These are phyloP conservation scores for Saussurea involucrata DNA, from an alignment of 129 eudicot species.

Conservation along the genomic window DNA sequence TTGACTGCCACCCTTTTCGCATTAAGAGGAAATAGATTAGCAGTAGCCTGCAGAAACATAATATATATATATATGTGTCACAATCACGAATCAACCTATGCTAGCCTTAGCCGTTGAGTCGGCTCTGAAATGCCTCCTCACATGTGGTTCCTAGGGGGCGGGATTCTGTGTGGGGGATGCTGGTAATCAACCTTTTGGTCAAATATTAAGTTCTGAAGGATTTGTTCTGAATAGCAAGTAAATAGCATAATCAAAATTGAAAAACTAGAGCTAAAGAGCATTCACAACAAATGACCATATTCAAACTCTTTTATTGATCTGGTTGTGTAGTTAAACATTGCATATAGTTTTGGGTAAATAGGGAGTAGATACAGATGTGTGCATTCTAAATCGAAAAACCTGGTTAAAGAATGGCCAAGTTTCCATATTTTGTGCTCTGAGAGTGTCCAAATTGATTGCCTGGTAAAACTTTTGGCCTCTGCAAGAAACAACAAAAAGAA, in stretches of 20 bases:
- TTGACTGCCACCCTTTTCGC: constrained; percentile 79
- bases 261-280: neutral
- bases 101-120: too few relatives aligned
- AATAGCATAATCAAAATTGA: neutral
- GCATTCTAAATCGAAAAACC: constrained; percentile 30
- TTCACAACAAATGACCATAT: neutral
- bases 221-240: neutral
- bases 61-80: neutral
- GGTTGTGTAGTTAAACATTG: neutral
- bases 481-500: constrained; percentile 5
- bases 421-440: constrained; percentile 93
- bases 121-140: too few relatives aligned
- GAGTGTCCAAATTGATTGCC: constrained; percentile 75
- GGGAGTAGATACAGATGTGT: neutral
- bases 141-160: too few relatives aligned
- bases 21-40: constrained; percentile 74
- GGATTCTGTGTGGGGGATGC: too few relatives aligned
- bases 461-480: constrained; percentile 91
- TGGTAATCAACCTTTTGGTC: too few relatives aligned
- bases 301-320: neutral
- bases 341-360: neutral
- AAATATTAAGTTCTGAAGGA: neutral
- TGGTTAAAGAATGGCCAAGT: constrained; percentile 86
- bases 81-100: neutral
- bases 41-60: constrained; percentile 69